Conservation (phyloP, 2,329 filamentous ascomycete genomes). For the Epichloe uncinata region DNA sequence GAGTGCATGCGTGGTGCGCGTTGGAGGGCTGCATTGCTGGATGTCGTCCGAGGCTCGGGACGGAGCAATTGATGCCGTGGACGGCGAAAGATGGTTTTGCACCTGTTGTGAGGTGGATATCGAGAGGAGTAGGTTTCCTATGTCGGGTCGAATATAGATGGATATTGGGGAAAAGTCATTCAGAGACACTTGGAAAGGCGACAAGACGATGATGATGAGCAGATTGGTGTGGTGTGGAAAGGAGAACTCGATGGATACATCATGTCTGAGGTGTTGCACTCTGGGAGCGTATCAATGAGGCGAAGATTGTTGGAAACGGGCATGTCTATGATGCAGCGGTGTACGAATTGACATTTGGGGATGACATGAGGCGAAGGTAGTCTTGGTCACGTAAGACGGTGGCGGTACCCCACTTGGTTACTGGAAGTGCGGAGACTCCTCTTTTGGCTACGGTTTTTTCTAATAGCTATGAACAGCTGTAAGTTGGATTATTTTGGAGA, state of each 20-base stretch:
- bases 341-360: not conserved
- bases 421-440: too few species aligned
- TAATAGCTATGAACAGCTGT: too few species aligned
- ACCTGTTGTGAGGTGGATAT: not conserved
- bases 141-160: not conserved
- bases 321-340: not conserved
- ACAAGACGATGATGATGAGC: not conserved
- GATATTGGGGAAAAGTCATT: not conserved
- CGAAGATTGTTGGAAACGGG: not conserved
- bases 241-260: not conserved
- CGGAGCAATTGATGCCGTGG: not conserved
- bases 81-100: not conserved
- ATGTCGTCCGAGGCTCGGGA: not conserved
- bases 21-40: constrained; percentile 3
- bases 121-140: not conserved
- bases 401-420: too few species aligned
- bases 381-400: too few species aligned
- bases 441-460: too few species aligned
- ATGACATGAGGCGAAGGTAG: not conserved
- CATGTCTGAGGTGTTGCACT: not conserved
- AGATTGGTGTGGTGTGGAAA: not conserved
- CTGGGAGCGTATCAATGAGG: not conserved
- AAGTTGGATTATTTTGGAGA: too few species aligned
- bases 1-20: not conserved
- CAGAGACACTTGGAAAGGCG: not conserved